phyloP scores from a whole-genome alignment of 2,329 filamentous ascomycete species.

The Scedosporium boydii region DNA sequence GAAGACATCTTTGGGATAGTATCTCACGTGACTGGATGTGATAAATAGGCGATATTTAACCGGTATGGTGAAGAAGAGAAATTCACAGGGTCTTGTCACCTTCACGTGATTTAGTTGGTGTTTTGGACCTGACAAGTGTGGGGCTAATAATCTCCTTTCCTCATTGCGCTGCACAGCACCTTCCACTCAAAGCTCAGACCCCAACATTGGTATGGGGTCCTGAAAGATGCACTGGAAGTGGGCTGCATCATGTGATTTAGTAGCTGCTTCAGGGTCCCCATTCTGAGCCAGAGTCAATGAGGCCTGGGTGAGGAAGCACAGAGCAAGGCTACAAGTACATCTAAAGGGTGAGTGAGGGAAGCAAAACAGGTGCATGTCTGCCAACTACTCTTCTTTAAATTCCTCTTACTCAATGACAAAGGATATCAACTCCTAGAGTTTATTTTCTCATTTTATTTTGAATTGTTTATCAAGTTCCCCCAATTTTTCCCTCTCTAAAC shows the following conservation, averaged over 20 bases:
- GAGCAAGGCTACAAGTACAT: too few relatives aligned
- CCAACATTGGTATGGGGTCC: not conserved
- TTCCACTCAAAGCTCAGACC: not conserved
- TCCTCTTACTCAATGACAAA: too few relatives aligned
- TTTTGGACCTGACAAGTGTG: not conserved
- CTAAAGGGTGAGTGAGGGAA: too few relatives aligned
- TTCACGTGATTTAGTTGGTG: not conserved
- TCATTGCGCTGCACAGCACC: not conserved
- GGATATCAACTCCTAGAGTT: too few relatives aligned
- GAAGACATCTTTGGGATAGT: not conserved
- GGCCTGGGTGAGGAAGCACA: too few relatives aligned
- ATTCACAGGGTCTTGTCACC: not conserved
- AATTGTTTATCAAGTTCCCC: too few relatives aligned
- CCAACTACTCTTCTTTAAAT: too few relatives aligned
- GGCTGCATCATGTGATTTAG: not conserved
- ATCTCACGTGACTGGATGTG: not conserved
- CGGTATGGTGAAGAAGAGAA: not conserved
- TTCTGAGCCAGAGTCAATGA: not conserved
- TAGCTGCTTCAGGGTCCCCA: not conserved
- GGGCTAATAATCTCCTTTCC: too few relatives aligned
- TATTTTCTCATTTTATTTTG: too few relatives aligned
- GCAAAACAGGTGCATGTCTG: too few relatives aligned
- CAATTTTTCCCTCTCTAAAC: too few relatives aligned
- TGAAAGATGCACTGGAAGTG: not conserved
- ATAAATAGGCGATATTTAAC: constrained; percentile 1